These are phyloP conservation scores for Helianthus tuberosus DNA, from an alignment of 129 eudicot species.

Conservation along the genomic window DNA sequence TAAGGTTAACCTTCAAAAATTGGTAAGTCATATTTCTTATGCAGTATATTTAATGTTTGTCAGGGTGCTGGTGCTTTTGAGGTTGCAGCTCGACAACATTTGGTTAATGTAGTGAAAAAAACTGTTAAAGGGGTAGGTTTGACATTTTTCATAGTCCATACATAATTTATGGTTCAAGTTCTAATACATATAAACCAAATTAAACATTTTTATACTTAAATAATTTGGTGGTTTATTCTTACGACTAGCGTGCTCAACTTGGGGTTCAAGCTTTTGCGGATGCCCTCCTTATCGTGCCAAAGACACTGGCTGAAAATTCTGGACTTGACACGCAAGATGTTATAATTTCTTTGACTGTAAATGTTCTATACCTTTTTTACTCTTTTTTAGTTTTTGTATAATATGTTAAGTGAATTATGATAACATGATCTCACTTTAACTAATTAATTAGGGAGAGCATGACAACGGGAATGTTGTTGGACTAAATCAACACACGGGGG, in stretches of 20 bases:
- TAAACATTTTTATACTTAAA: not conserved
- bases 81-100: conserved; percentile 91
- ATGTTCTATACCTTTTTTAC: conserved; percentile 1
- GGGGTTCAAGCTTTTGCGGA: conserved; percentile 98
- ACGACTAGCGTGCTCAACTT: conserved; percentile 88
- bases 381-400: not conserved
- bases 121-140: conserved; percentile 87
- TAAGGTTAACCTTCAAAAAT: not conserved
- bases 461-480: conserved; percentile 93
- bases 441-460: conserved; percentile 75
- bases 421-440: not conserved
- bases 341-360: conserved; percentile 85
- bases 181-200: not conserved
- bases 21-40: not conserved
- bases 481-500: conserved; percentile 86
- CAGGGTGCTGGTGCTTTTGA: conserved; percentile 99
- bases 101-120: conserved; percentile 85
- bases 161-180: not conserved
- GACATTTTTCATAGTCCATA: not conserved
- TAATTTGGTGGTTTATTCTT: conserved; percentile 17
- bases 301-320: conserved; percentile 94
- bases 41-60: conserved; percentile 10
- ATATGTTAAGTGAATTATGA: not conserved
- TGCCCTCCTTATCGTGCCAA: conserved; percentile 93
- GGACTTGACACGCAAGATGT: conserved; percentile 99